phyloP scores from a whole-genome alignment of 2,329 filamentous ascomycete species.

The Septoria linicola region DNA sequence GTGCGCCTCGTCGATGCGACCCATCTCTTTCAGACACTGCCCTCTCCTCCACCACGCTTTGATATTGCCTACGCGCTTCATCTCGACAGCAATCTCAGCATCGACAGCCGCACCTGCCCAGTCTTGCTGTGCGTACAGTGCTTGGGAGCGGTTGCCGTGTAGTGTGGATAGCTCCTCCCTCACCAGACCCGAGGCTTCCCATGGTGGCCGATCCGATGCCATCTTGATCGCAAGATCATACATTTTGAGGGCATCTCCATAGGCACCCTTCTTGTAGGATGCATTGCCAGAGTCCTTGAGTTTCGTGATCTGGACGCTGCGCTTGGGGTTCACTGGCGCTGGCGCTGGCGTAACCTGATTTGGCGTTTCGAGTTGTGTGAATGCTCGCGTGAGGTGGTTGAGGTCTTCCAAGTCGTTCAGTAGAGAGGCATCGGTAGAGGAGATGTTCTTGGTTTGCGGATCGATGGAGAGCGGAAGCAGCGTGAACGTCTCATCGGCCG shows the following conservation, averaged over 20 bases:
- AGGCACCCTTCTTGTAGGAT: conserved; percentile 74
- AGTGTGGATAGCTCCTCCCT: conserved; percentile 79
- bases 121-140: conserved; percentile 74
- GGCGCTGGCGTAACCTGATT: conserved; percentile 76
- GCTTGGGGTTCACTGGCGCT: conserved; percentile 88
- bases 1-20: conserved; percentile 74
- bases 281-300: conserved; percentile 84
- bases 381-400: conserved; percentile 73
- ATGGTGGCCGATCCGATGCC: conserved; percentile 75
- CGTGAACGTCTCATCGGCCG: conserved; percentile 22
- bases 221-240: conserved; percentile 89
- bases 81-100: conserved; percentile 83
- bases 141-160: conserved; percentile 85
- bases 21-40: conserved; percentile 87
- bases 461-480: conserved; percentile 64
- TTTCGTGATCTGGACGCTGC: conserved; percentile 82
- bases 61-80: conserved; percentile 79
- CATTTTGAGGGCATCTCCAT: conserved; percentile 72
- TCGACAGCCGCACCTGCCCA: conserved; percentile 89
- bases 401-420: conserved; percentile 61
- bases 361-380: conserved; percentile 63
- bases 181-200: conserved; percentile 83
- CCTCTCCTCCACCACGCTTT: conserved; percentile 94
- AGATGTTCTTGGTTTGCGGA: conserved; percentile 74
- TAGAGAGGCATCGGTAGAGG: conserved; percentile 45